A percentile compares a stretch with the other conserved stretches of the same genome.
These are phyloP conservation scores for Plantago lanceolata DNA, from an alignment of 305 asterid genomes.

Conservation along the genomic window DNA sequence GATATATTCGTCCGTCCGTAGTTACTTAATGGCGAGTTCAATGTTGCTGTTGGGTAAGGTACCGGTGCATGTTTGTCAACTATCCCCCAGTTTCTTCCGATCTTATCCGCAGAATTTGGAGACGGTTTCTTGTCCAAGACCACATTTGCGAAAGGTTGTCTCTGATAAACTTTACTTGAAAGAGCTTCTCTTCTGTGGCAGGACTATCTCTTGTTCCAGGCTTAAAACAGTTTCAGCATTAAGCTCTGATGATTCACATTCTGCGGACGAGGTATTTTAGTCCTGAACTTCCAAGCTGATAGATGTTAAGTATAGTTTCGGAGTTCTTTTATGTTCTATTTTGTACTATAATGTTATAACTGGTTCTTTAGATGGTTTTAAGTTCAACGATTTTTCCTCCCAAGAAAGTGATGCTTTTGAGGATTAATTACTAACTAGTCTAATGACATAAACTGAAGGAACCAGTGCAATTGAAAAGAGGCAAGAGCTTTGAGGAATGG, in stretches of 20 bases:
- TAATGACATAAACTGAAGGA: constrained; percentile 36
- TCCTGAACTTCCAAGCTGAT: background rate
- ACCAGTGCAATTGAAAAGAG: constrained; percentile 33
- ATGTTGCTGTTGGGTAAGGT: constrained; percentile 40
- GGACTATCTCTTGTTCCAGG: constrained; percentile 30
- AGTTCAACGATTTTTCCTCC: background rate
- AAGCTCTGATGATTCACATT: constrained; percentile 43
- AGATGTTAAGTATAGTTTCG: background rate
- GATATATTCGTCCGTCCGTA: constrained; percentile 15
- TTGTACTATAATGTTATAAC: background rate
- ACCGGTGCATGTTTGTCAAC: constrained; percentile 33
- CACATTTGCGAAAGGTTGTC: constrained; percentile 18
- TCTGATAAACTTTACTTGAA: constrained; percentile 31
- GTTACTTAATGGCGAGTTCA: constrained; percentile 48
- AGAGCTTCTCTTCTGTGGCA: constrained; percentile 29
- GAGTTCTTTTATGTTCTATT: constrained; percentile 7
- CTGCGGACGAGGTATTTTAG: constrained; percentile 23
- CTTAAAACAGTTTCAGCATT: constrained; percentile 35
- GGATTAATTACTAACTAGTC: constrained; percentile 12
- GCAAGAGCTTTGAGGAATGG: constrained; percentile 53
- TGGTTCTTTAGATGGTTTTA: background rate
- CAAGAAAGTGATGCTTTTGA: background rate
- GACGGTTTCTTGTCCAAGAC: constrained; percentile 21
- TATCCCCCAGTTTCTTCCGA: constrained; percentile 27
- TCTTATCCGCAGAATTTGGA: constrained; percentile 27